Base-by-base conservation (phyloP, 2,329 filamentous ascomycete species). In the Cordyceps tenuipes region DNA sequence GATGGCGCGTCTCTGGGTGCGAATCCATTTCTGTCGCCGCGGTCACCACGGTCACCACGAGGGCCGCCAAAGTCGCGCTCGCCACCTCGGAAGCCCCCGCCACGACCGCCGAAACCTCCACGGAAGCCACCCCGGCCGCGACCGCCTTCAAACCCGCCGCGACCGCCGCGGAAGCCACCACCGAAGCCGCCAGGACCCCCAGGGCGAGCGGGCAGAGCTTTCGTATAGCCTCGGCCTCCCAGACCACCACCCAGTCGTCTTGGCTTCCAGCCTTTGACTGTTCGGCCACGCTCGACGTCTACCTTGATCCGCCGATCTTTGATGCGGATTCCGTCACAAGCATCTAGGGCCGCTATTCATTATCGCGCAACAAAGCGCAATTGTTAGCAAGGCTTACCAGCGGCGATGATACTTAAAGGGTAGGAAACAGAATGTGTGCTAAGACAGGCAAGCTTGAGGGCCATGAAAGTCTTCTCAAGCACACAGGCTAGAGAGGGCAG, bases 261-360 rank as follows among this genome's bases (percentile, higher is more conserved):
- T 63, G 94, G 94, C 70, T 90, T 89, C 94, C 94, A 99, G 53
- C 89, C 91, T 70, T 90, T 89, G 46, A 97, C 91, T 36, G 94
- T 97, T 67, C 94, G 88, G 66, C 94, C 94, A 70, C 94, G 87
- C 76, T 99, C 94, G 63, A 97, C 93, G 71, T 99, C 94, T 69
- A 97, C 91, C 71, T 96, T 85, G 69, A 97, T 90, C 68, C 88
- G 86, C 70, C 93, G 86, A 71, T 95, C 92, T 72, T 91, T 95
- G 77, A 99, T 96, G 67, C 88, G 87, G 70, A 96, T 89, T 65
- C 90, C 90, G 81, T 97, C 92, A 72, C 82, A 86, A 67, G 80
- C 76, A 69, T 87, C 96, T 80, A 97, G 86, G 75, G 94, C 94
- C 81, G 92, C 94, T 96, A 82, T 76, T 81, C 74, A 74, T 74